Conservation (phyloP, 2,329 filamentous ascomycete genomes). For the Gliomastix tumulicola region DNA sequence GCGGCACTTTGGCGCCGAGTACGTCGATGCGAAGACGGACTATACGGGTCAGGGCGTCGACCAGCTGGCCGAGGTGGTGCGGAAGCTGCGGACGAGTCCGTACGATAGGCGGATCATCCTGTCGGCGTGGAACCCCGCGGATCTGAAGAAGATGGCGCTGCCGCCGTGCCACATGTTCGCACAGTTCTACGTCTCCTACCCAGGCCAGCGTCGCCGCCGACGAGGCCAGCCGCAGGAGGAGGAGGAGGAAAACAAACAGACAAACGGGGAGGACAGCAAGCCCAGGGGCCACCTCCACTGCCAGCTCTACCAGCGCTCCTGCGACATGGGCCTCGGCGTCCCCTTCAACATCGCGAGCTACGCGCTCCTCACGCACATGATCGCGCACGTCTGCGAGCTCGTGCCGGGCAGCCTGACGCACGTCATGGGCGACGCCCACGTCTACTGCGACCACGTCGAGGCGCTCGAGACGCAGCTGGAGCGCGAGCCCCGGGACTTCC, state of each 20-base stretch:
- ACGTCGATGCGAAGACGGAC: conserved; percentile 70
- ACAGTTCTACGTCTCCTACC: conserved; percentile 86
- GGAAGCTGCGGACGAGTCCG: conserved; percentile 75
- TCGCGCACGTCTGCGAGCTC: conserved; percentile 80
- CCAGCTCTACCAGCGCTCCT: conserved; percentile 86
- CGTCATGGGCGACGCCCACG: conserved; percentile 97
- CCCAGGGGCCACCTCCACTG: conserved; percentile 71
- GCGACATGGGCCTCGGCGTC: conserved; percentile 95
- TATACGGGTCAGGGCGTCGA: conserved; percentile 88
- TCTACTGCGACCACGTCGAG: conserved; percentile 89
- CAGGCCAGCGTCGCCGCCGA: conserved; percentile 21
- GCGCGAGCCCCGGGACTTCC: conserved; percentile 75
- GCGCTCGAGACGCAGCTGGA: conserved; percentile 75
- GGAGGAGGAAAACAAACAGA: no score
- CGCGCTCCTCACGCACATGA: conserved; percentile 88
- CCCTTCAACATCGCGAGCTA: conserved; percentile 98
- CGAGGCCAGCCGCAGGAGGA: conserved; percentile 9
- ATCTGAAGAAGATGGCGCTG: conserved; percentile 80
- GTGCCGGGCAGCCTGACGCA: conserved; percentile 84
- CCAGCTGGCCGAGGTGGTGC: conserved; percentile 83
- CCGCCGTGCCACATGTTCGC: conserved; percentile 98
- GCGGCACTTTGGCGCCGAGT: conserved; percentile 94
- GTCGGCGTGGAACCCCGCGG: conserved; percentile 87
- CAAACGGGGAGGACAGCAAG: conserved; percentile 33
- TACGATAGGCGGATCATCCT: conserved; percentile 89